A percentile compares a stretch with the other conserved stretches of the same genome.
phyloP scores from a whole-genome alignment of 306 rosid species.

The Medicago lupulina region DNA sequence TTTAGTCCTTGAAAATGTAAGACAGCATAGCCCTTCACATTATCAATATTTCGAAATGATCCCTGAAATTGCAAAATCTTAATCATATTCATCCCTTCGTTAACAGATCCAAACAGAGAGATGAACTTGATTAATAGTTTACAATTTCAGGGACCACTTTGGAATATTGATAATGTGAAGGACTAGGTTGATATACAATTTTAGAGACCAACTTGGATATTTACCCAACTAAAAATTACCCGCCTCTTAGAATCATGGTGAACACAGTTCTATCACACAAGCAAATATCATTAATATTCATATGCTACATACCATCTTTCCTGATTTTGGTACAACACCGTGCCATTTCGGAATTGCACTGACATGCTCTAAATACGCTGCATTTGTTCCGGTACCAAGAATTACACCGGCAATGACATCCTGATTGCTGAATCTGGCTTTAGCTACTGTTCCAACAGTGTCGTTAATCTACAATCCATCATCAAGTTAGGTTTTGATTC shows the following conservation, averaged over 20 bases:
- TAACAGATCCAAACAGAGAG: no score
- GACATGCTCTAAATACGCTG: conserved; percentile 89
- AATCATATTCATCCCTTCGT: background rate
- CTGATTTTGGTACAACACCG: conserved; percentile 82
- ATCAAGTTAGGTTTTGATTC: conserved; percentile 42
- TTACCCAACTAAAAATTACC: no score
- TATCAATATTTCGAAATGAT: background rate
- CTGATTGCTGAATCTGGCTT: conserved; percentile 72
- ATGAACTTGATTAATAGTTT: no score
- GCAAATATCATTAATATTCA: conserved; percentile 7
- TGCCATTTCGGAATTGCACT: conserved; percentile 96
- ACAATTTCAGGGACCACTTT: no score
- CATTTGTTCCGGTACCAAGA: conserved; percentile 99
- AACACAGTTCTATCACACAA: no score
- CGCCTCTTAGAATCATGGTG: no score
- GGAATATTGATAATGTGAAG: no score
- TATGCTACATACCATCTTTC: conserved; percentile 78
- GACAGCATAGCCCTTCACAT: background rate
- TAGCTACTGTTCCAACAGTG: conserved; percentile 94
- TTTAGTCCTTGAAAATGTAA: background rate
- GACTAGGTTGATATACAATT: no score
- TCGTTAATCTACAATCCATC: conserved; percentile 80
- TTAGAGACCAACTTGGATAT: no score
- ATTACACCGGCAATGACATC: conserved; percentile 92
- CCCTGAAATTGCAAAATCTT: no score